Percentiles rank a stretch among this genome's conserved stretches.
Evolutionary conservation across 208 protist species (phyloP).

Genomic region (Leishmania major): DNA sequence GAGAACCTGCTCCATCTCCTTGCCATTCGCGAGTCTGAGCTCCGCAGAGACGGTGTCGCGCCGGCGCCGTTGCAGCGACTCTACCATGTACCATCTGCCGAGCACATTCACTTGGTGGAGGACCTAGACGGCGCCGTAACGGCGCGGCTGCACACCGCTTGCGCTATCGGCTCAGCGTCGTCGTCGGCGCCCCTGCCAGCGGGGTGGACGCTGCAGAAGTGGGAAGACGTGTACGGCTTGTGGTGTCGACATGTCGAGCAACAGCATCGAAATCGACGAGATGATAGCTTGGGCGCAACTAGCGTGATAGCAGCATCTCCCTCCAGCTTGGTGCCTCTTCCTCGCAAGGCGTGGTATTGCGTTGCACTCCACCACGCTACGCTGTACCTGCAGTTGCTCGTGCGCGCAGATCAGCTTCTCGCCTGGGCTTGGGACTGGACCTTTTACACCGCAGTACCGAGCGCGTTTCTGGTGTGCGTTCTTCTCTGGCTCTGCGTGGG

Average conservation of each 20-base stretch:
- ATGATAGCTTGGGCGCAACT: too few relatives aligned
- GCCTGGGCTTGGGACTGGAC: slow-evolving; percentile 6
- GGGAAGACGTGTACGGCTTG: slow-evolving; percentile 3
- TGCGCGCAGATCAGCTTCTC: slow-evolving; percentile 7
- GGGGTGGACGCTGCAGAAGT: slow-evolving; percentile 2
- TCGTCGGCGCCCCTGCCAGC: background rate
- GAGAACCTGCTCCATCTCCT: slow-evolving; percentile 43
- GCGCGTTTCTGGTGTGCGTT: slow-evolving; percentile 8
- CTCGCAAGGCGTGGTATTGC: slow-evolving; percentile 1
- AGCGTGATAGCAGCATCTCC: background rate
- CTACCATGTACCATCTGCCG: slow-evolving; percentile 7
- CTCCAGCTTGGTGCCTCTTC: background rate
- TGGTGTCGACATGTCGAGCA: slow-evolving; percentile 20
- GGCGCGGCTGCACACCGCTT: slow-evolving; percentile 1
- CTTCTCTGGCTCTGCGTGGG: slow-evolving; percentile 28
- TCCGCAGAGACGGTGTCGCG: slow-evolving; percentile 4
- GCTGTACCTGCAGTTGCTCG: slow-evolving; percentile 14
- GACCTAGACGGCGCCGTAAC: slow-evolving; percentile 10
- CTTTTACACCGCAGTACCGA: slow-evolving; percentile 13
- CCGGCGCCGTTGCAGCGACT: slow-evolving; percentile 9
- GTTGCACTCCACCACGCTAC: background rate
- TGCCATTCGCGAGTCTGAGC: slow-evolving; percentile 32
- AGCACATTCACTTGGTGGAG: slow-evolving; percentile 17
- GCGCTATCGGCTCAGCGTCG: background rate
- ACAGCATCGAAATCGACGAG: background rate